phyloP scores from a whole-genome alignment of 164 flowering plant species.

The Tetrastigma voinierianum region DNA sequence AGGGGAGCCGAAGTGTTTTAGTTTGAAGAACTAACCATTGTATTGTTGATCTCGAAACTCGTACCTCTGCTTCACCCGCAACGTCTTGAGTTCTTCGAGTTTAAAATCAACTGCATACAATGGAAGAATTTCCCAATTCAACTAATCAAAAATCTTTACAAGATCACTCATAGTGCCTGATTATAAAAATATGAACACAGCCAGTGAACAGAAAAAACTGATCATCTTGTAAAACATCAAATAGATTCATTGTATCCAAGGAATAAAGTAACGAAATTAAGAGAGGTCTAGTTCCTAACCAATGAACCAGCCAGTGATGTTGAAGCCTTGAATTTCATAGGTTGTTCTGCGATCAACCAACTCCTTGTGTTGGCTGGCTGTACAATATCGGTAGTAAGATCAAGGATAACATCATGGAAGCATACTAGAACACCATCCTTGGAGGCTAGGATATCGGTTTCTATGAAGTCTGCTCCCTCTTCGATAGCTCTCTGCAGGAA shows the following conservation, averaged over 20 bases:
- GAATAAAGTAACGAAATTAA: not conserved
- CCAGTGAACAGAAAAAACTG: not conserved
- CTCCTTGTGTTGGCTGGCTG: slow-evolving; percentile 56
- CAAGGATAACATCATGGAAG: slow-evolving; percentile 86
- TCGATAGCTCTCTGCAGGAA: slow-evolving; percentile 87
- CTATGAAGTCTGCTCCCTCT: slow-evolving; percentile 98
- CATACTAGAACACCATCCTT: slow-evolving; percentile 88
- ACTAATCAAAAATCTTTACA: not conserved
- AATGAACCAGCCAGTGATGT: slow-evolving; percentile 75
- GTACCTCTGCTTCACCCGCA: slow-evolving; percentile 77
- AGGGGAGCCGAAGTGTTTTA: too few species aligned
- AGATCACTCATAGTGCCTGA: too few species aligned
- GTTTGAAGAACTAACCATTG: slow-evolving; percentile 56
- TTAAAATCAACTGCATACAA: slow-evolving; percentile 86
- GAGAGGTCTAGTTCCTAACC: slow-evolving; percentile 42
- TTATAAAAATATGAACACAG: not conserved
- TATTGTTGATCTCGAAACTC: slow-evolving; percentile 86
- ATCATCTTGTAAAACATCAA: too few species aligned
- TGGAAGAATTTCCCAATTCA: not conserved
- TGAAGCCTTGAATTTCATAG: slow-evolving; percentile 80
- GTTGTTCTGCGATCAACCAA: slow-evolving; percentile 81
- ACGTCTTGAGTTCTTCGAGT: slow-evolving; percentile 61
- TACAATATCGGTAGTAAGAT: slow-evolving; percentile 75
- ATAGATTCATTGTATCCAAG: not conserved
- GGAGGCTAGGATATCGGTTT: slow-evolving; percentile 73